Percentiles rank a stretch among this genome's conserved stretches.
These are phyloP conservation scores for Sugiyamaella novakii DNA, from an alignment of 1,139 yeast species.

Conservation along the genomic window DNA sequence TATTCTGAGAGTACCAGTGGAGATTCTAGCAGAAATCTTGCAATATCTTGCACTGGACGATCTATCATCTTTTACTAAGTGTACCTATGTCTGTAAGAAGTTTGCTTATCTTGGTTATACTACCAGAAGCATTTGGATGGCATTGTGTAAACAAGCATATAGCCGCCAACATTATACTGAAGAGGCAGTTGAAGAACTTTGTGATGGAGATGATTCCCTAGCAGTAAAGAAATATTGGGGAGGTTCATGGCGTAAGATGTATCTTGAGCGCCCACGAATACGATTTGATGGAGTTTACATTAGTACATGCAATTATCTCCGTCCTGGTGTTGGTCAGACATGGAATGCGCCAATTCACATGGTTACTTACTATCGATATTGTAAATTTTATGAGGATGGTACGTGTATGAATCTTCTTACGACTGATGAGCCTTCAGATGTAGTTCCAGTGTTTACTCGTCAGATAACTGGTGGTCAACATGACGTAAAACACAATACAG, in stretches of 20 bases:
- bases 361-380: constrained; percentile 84
- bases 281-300: constrained; percentile 84
- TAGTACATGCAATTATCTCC: constrained; percentile 77
- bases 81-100: constrained; percentile 63
- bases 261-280: constrained; percentile 62
- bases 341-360: constrained; percentile 78
- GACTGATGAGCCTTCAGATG: constrained; percentile 35
- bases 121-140: constrained; percentile 57
- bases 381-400: constrained; percentile 81
- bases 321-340: constrained; percentile 76
- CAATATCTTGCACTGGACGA: constrained; percentile 50
- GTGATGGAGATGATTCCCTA: constrained; percentile 9
- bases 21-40: constrained; percentile 60
- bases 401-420: constrained; percentile 47
- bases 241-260: constrained; percentile 45
- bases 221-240: constrained; percentile 29
- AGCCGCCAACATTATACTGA: constrained; percentile 51
- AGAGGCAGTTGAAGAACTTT: constrained; percentile 25
- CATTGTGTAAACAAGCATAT: constrained; percentile 57
- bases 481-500: background rate
- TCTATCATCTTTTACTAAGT: constrained; percentile 68
- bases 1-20: constrained; percentile 62
- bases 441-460: constrained; percentile 47
- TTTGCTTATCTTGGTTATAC: constrained; percentile 65
- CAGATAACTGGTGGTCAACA: constrained; percentile 21